phyloP scores from a whole-genome alignment of 345 rosid genomes.

The Hypericum androsaemum region DNA sequence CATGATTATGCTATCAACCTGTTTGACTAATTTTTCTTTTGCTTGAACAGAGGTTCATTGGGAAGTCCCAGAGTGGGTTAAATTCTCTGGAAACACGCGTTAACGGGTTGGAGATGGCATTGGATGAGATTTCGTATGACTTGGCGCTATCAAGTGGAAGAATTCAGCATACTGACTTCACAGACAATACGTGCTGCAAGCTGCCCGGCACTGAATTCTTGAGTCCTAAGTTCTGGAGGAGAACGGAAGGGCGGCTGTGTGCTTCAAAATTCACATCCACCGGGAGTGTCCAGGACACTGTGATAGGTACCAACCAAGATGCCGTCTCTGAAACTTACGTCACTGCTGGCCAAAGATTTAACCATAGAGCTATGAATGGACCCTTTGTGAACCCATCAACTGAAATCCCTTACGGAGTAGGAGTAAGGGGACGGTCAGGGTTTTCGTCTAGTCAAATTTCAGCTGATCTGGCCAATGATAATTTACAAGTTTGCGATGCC shows the following conservation, averaged over 20 bases:
- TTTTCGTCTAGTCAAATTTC: constrained; percentile 25
- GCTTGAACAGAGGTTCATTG: constrained; percentile 62
- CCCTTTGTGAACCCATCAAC: constrained; percentile 12
- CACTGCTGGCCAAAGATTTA: constrained; percentile 21
- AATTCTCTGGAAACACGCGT: constrained; percentile 78
- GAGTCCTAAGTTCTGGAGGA: constrained; percentile 87
- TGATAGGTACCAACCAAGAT: constrained; percentile 17
- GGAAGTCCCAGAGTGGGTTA: constrained; percentile 80
- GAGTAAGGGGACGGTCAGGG: constrained; percentile 23
- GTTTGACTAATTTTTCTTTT: neutral
- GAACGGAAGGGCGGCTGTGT: constrained; percentile 42
- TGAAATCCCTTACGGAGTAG: constrained; percentile 12
- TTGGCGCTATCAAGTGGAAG: constrained; percentile 56
- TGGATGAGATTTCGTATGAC: constrained; percentile 76
- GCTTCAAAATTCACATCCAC: constrained; percentile 33
- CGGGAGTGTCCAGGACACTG: constrained; percentile 18
- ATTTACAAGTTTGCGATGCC: constrained; percentile 21
- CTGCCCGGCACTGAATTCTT: constrained; percentile 76
- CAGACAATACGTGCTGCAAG: constrained; percentile 67
- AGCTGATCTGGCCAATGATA: constrained; percentile 17
- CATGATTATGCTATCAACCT: no score
- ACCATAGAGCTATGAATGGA: constrained; percentile 18
- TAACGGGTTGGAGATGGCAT: constrained; percentile 73
- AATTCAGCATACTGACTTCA: constrained; percentile 28
- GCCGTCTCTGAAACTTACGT: constrained; percentile 15